Evolutionary conservation across 2,329 filamentous ascomycete species (phyloP), one percentile per base, ranked within the genome.

Genomic region (Fusarium hainanense): DNA sequence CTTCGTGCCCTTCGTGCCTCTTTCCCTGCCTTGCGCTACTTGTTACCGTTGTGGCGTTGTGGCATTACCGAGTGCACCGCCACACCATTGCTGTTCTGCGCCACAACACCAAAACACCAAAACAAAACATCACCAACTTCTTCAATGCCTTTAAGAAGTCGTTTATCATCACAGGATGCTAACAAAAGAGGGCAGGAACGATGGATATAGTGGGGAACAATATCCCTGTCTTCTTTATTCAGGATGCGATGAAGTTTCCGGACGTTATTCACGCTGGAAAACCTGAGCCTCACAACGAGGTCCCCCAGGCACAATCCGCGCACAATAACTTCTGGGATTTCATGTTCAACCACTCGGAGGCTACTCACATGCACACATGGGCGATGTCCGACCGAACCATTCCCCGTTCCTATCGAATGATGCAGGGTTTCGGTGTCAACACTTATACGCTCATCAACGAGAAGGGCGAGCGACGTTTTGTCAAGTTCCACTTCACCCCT

Each of bases 371-470:
- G 90, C 91, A 88, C 71, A 88, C 92, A 84, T 94, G 92, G 92
- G 82, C 89, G 30, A 92, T 93, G 89, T 91, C 88, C 11, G 92
- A 94, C 76, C 86, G 91, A 28, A 84, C 85, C 0, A 93, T 93
- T 58, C 92, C 92, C 2, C 87, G 91, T 4, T 93, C 90, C 0
- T 94, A 85, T 79, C 89, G 92, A 25, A 94, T 94, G 91, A 94
- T 95, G 90, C 91, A 95, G 71, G 92, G 92, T 0, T 95, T 94
- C 60, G 92, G 92, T 56, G 92, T 95, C 71, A 94, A 95, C 79
- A 94, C 93, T 0, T 95, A 85, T 73, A 91, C 87, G 0, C 84
- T 94, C 4, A 83, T 84, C 65, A 93, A 93, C 64, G 86, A 84
- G 25, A 85, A 91, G 69, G 91, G 91, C 23, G 87, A 92, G 76